Percentiles rank a stretch among this genome's conserved stretches.
Evolutionary conservation across 1,139 yeast genomes (phyloP).

Genomic region (Citeromyces siamensis): DNA sequence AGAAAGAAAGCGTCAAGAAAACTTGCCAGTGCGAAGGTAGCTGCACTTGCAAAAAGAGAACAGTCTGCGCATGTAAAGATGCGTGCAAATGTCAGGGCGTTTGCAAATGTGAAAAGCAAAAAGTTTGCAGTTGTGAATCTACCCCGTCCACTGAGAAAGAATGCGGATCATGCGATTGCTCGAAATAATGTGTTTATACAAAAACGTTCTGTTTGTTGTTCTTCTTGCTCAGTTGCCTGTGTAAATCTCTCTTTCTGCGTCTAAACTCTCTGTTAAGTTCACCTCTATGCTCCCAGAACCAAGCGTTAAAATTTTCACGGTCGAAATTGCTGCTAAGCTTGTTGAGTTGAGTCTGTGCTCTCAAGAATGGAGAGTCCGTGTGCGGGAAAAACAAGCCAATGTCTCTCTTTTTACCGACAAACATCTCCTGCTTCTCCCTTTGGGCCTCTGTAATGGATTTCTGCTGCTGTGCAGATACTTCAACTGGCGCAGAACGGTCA

Average conservation of each 20-base stretch:
- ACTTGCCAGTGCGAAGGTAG: neutral
- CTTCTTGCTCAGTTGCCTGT: conserved; percentile 44
- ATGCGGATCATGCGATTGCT: conserved; percentile 7
- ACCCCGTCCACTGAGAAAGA: conserved; percentile 1
- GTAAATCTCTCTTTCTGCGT: conserved; percentile 61
- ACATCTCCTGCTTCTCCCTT: conserved; percentile 3
- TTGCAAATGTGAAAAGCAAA: neutral
- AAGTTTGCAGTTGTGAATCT: neutral
- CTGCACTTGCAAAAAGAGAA: neutral
- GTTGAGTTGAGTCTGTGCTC: conserved; percentile 69
- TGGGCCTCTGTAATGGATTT: conserved; percentile 5
- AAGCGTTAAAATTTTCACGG: conserved; percentile 31
- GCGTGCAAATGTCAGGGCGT: neutral
- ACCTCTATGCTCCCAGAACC: conserved; percentile 80
- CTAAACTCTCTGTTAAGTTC: conserved; percentile 69
- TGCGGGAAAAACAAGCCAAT: conserved; percentile 75
- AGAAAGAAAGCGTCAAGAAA: conserved; percentile 1
- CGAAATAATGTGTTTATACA: too few relatives aligned
- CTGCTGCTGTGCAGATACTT: conserved; percentile 2
- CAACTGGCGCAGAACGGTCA: conserved; percentile 12
- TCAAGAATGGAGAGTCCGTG: conserved; percentile 72
- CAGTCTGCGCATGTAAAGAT: neutral
- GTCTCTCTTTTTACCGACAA: conserved; percentile 10
- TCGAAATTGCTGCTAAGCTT: conserved; percentile 31
- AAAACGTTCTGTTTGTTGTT: conserved; percentile 6